A percentile compares a stretch with the other conserved stretches of the same genome.
phyloP scores from a whole-genome alignment of 176 grass and related monocot genomes.

The Stipa capillata region DNA sequence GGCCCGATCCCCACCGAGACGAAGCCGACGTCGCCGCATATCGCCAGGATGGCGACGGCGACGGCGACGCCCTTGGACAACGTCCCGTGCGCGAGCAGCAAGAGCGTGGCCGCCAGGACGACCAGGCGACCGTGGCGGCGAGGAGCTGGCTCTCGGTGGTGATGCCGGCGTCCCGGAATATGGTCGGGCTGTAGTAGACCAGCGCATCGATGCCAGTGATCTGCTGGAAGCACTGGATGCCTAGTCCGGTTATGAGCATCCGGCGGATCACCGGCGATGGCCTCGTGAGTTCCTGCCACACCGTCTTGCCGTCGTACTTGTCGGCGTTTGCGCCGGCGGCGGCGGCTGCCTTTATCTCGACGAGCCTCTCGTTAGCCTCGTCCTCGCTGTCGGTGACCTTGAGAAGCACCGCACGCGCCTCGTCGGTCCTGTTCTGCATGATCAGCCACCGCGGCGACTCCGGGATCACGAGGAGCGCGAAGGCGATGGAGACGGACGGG shows the following conservation, averaged over 20 bases:
- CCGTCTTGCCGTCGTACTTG: too few species aligned
- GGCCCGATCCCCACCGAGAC: conserved; percentile 71
- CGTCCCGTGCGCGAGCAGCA: conserved; percentile 25
- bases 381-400: conserved; percentile 46
- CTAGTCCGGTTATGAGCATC: conserved; percentile 53
- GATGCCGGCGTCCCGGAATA: conserved; percentile 49
- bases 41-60: conserved; percentile 22
- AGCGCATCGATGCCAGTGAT: conserved; percentile 61
- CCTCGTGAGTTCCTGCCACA: conserved; percentile 60
- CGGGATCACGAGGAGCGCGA: conserved; percentile 55
- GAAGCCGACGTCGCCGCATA: conserved; percentile 63
- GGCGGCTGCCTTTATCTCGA: conserved; percentile 57
- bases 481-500: conserved; percentile 50
- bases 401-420: conserved; percentile 49
- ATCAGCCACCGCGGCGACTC: conserved; percentile 81
- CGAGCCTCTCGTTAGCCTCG: conserved; percentile 42
- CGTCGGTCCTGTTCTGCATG: conserved; percentile 18
- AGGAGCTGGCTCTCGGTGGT: conserved; percentile 58
- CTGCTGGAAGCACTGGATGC: conserved; percentile 66
- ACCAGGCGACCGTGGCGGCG: conserved; percentile 46
- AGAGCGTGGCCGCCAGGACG: conserved; percentile 25
- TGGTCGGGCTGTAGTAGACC: conserved; percentile 66
- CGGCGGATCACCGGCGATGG: conserved; percentile 43
- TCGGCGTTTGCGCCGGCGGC: background rate
- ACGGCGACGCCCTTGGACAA: conserved; percentile 24